phyloP scores from a whole-genome alignment of 805 yeast species.

The Ogataea dorogensis region DNA sequence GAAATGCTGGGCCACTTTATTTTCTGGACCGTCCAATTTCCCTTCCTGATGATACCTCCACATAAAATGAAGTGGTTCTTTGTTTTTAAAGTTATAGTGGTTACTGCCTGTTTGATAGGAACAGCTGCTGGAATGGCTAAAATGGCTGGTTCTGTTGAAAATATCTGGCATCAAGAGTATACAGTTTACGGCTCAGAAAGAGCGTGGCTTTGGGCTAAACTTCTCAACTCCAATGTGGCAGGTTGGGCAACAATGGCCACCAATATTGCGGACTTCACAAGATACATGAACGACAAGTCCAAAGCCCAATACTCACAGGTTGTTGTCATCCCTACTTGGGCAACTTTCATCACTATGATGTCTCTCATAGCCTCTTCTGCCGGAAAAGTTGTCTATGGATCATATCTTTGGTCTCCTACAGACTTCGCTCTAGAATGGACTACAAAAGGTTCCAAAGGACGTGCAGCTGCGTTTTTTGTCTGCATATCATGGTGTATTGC shows the following conservation, averaged over 20 bases:
- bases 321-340: constrained; percentile 28
- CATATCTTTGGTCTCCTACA: constrained; percentile 45
- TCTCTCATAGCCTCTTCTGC: constrained; percentile 36
- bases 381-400: constrained; percentile 39
- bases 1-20: constrained; percentile 34
- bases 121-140: too few species aligned
- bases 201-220: constrained; percentile 26
- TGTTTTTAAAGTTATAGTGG: constrained; percentile 32
- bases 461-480: too few species aligned
- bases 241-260: constrained; percentile 38
- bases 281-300: too few species aligned
- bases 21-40: constrained; percentile 33
- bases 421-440: too few species aligned
- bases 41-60: constrained; percentile 34
- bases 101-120: constrained; percentile 26
- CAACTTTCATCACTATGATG: constrained; percentile 29
- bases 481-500: constrained; percentile 23
- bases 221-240: constrained; percentile 34
- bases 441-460: too few species aligned
- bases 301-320: too few species aligned
- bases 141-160: constrained; percentile 29
- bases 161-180: constrained; percentile 21
- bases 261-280: constrained; percentile 39
- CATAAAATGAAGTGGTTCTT: constrained; percentile 37
- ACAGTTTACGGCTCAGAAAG: constrained; percentile 24